Base-by-base conservation (phyloP, 371 early-diverging fungal species). In the Mortierella polycephala region DNA sequence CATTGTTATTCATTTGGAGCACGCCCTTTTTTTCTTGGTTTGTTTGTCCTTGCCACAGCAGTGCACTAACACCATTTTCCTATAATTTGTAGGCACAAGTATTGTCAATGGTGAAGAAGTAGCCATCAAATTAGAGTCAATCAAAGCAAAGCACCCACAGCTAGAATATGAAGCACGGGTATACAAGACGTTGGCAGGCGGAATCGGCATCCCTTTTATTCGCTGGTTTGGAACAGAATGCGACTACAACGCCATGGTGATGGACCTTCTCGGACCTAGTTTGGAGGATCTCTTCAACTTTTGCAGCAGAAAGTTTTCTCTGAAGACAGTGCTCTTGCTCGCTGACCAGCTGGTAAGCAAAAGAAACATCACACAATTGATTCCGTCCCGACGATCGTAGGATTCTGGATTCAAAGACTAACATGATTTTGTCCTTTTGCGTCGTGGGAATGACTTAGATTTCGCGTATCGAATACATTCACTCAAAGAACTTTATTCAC, bases 271-370 rank as follows among this genome's bases (percentile, higher is more conserved):
- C 42, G 99, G 99, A 49, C 98, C 98, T 30, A 95, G 95, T 62
- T 87, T 99, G 67, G 99, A 99, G 83, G 98, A 99, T 84, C 88
- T 99, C 56, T 99, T 99, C 89, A 96, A 96, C 85, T 96, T 95
- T 83, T 97, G 98, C 86, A 93, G 95, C 67, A 93, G 99, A 74
- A 95, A 95, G 84, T 99, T 99, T 85, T 90, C 94, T 44, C 85
- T 99, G n/a, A 99, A 99, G 84, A 99, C 99, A 10, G 98, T 99
- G 14, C 85, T 99, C 37, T 87, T 99, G 75, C 89, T 99, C 37
- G 99, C 98, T 21, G 98, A 99, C 84, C 99, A 98, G 86, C 89
- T 99, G 92, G 96, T 99, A 89, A 71, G 83, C 57, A 8, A 10
- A 10, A 4, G 30, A 30, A 30, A 30, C 30, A 30, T 30, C 30